Evolutionary conservation across 108 stramenopile genomes (phyloP), one percentile per base, ranked within the genome.

Genomic region (Skeletonema costatum): DNA sequence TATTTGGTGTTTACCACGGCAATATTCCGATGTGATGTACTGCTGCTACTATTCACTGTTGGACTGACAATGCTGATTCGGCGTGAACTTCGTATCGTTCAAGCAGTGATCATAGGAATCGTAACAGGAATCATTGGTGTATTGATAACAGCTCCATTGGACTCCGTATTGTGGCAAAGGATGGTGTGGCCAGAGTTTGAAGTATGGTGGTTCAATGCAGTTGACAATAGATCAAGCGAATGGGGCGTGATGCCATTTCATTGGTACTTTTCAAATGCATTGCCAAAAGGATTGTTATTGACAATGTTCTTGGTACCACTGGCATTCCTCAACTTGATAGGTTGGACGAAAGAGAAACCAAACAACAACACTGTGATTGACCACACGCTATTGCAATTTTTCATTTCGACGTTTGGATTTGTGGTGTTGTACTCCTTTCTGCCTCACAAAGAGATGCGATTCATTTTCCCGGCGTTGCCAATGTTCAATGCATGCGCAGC

Each of bases 101-200:
- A 89, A 70, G 88, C 92, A 32, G 10, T 97, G 8, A 60, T 68
- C 21, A 69, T 86, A 71, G 97, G 97, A 25, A 16, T 94, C 30
- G 31, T 75, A 2, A 85, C 93, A 12, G 90, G 91, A 1, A 41
- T 85, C 4, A n/a, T 78, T 11, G 73, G 89, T 41, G 68, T 99
- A 32, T 9, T 87, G 7, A 6, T 93, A 12, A 97, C 96, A 30
- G 85, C 95, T 38, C 93, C 92, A 9, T 63, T 98, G 21, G 98
- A 99, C 76, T 92, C 93, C 29, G 33, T 87, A 35, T 70, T 99
- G 75, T 98, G 97, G 97, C 86, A 86, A 80, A 60, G 88, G 46
- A 70, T 74, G 11, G 67, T 99, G n/a, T 99, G 99, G 99, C 97
- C 99, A 9, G 99, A 99, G 81, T 97, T 97, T 41, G 87, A 84